Evolutionary conservation across 108 stramenopile species (phyloP).

Genomic region (Cyclostephanos tholiformis): DNA sequence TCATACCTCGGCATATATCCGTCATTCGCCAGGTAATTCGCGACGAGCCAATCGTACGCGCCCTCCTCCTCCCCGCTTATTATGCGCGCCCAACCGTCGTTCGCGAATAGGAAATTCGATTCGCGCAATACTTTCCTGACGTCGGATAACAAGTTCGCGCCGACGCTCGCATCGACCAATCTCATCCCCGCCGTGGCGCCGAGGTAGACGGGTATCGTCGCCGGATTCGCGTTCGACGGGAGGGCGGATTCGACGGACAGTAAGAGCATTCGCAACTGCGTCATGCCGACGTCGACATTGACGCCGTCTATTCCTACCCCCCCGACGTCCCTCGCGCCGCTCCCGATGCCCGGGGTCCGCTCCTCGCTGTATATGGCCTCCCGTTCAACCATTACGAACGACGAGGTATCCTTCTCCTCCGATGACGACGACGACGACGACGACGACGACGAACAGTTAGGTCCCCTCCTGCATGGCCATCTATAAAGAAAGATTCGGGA

Average conservation of each 20-base stretch:
- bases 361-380: constrained; percentile 25
- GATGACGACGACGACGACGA: neutral
- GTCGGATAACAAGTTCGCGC: constrained; percentile 56
- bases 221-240: constrained; percentile 7
- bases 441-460: too few relatives aligned
- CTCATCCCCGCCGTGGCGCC: constrained; percentile 96
- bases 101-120: constrained; percentile 73
- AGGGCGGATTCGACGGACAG: constrained; percentile 12
- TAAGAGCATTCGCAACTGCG: constrained; percentile 7
- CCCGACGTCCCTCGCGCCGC: neutral
- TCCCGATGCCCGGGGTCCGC: constrained; percentile 32
- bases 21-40: constrained; percentile 50
- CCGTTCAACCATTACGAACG: constrained; percentile 7
- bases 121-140: constrained; percentile 63
- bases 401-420: neutral
- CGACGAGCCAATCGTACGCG: constrained; percentile 54
- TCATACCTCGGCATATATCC: constrained; percentile 60
- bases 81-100: constrained; percentile 73
- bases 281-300: constrained; percentile 7
- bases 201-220: constrained; percentile 79
- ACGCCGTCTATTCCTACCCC: neutral
- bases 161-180: constrained; percentile 53
- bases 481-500: constrained; percentile 45
- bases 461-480: constrained; percentile 11
- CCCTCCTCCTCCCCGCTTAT: constrained; percentile 92